These are phyloP conservation scores for Paramecium octaurelia DNA, from an alignment of 73 alveolate species.

Conservation along the genomic window DNA sequence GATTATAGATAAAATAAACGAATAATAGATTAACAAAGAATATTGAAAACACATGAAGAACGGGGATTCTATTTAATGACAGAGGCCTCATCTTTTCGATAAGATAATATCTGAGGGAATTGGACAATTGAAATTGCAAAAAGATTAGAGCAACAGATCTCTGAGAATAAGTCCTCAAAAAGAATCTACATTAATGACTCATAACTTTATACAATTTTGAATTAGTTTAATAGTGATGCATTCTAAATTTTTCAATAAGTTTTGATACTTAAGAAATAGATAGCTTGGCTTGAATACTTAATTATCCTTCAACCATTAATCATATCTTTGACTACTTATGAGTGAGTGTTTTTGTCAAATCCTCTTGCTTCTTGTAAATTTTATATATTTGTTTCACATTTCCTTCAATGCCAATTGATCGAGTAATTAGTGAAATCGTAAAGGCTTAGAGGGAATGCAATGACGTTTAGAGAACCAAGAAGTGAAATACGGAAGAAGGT, in stretches of 20 bases:
- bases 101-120: neutral
- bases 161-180: neutral
- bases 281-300: conserved; percentile 74
- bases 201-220: conserved; percentile 63
- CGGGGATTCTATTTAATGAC: neutral
- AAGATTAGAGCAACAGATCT: neutral
- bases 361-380: too few relatives aligned
- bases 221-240: conserved; percentile 82
- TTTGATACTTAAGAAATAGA: conserved; percentile 80
- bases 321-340: conserved; percentile 80
- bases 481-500: too few relatives aligned
- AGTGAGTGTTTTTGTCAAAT: conserved; percentile 71
- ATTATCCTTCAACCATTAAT: conserved; percentile 80
- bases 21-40: neutral
- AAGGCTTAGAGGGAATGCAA: too few relatives aligned
- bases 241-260: conserved; percentile 77
- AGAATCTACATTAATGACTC: neutral
- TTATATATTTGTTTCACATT: too few relatives aligned
- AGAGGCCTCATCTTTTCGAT: neutral
- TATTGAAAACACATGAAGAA: neutral
- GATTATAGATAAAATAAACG: neutral
- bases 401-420: too few relatives aligned
- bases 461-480: too few relatives aligned
- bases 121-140: neutral
- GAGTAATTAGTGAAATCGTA: too few relatives aligned